Base-by-base conservation (phyloP, 495 filamentous ascomycete species). In the Penicillium fimorum region DNA sequence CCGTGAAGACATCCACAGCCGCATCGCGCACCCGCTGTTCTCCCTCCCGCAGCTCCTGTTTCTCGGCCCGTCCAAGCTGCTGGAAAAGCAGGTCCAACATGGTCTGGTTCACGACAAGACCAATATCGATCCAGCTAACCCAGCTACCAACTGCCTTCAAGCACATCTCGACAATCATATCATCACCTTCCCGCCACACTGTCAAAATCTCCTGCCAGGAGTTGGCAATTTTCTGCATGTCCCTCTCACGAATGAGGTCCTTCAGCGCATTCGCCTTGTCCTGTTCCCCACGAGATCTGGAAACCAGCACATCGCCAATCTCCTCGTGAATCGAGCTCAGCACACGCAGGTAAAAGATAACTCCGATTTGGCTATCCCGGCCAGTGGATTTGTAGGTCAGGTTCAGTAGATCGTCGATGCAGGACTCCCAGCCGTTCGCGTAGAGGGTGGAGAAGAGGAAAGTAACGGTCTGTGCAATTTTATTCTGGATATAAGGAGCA, bases 111-210 rank as follows among this genome's bases (percentile, higher is more conserved):
- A 97, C 88, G 43, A 97, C 84, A 38, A 99, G 78, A 18, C 86
- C 87, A 60, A 99, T 97, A 61, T 97, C 95, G 56, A 92, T 93
- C 94, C 94, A 99, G 79, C 89, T 91, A 45, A 96, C 92, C 95
- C 95, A 99, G 66, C 90, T 89, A 18, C 90, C 91, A 46, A 97
- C 84, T 12, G 90, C 85, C 72, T 87, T 91, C 29, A 99, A 80
- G 58, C 87, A 92, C 80, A 92, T 84, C 72, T 96, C 91, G 20
- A 94, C 79, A 56, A 97, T 79, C 20, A 64, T 66, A 59, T 92
- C 84, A 61, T 95, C 84, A 40, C 82, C 83, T 53, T 85, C 85
- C 55, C 80, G 81, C 84, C 92, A 97, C 60, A 86, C 81, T 5
- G 83, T 82, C 49, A 99, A 77, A 52, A 99, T 88, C 63, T 96